These are phyloP conservation scores for Nemania diffusa DNA, from an alignment of 2,329 filamentous ascomycete genomes.

Conservation along the genomic window DNA sequence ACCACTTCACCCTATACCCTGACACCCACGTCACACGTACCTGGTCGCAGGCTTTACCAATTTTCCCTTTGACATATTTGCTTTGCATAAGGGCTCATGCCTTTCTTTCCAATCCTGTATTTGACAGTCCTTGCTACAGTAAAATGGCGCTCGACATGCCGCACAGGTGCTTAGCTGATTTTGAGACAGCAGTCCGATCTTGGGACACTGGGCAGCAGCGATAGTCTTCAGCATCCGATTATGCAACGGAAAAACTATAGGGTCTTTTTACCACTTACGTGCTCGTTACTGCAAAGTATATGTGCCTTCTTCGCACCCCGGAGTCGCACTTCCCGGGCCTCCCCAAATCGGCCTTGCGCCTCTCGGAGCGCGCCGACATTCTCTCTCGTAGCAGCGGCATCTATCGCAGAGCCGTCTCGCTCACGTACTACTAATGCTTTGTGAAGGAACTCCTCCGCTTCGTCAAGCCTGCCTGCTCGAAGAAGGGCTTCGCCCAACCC, in stretches of 20 bases:
- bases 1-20: too few species aligned
- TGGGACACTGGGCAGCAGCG: conserved; percentile 26
- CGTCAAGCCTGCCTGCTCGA: conserved; percentile 24
- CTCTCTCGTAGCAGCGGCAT: conserved; percentile 37
- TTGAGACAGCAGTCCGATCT: conserved; percentile 15
- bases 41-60: too few species aligned
- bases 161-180: conserved; percentile 19
- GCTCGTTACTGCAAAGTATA: conserved; percentile 38
- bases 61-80: not conserved
- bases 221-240: not conserved
- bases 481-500: conserved; percentile 43
- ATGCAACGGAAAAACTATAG: not conserved
- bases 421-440: conserved; percentile 32
- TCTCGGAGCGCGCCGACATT: conserved; percentile 37
- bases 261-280: conserved; percentile 16
- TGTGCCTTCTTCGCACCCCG: conserved; percentile 22
- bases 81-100: conserved; percentile 37
- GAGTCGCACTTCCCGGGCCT: conserved; percentile 34
- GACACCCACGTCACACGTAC: too few species aligned
- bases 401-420: conserved; percentile 1
- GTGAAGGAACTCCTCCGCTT: conserved; percentile 33
- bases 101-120: conserved; percentile 33
- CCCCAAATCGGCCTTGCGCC: conserved; percentile 36
- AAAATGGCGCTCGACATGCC: conserved; percentile 36
- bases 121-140: conserved; percentile 39